A percentile compares a stretch with the other conserved stretches of the same genome.
phyloP scores from a whole-genome alignment of 345 rosid species.

The Microcos paniculata region DNA sequence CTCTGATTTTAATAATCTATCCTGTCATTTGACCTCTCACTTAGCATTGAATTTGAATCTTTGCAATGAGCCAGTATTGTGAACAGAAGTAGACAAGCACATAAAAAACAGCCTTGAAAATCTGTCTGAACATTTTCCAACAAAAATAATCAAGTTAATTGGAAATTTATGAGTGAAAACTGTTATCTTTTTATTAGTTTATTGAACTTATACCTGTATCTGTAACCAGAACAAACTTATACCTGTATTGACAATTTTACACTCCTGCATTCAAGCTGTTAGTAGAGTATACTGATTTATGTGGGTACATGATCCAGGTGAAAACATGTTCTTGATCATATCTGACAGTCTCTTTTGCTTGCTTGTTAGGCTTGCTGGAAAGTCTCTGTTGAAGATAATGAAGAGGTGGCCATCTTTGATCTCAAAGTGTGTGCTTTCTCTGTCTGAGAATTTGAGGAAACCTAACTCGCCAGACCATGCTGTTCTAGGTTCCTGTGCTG shows the following conservation, averaged over 20 bases:
- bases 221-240: too few relatives aligned
- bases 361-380: constrained; percentile 85
- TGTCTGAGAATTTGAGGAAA: constrained; percentile 62
- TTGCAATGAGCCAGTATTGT: not conserved
- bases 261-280: not conserved
- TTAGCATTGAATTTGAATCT: not conserved
- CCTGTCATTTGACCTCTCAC: not conserved
- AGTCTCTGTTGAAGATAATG: constrained; percentile 79
- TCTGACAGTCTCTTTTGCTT: constrained; percentile 28
- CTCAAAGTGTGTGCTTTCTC: constrained; percentile 79
- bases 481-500: constrained; percentile 90
- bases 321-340: not conserved
- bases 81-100: not conserved
- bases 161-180: not conserved
- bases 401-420: constrained; percentile 96
- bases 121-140: not conserved
- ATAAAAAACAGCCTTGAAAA: not conserved
- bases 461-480: constrained; percentile 66
- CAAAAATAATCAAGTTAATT: not conserved
- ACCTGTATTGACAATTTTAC: not conserved
- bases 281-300: not conserved
- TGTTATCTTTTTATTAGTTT: not conserved
- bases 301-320: not conserved
- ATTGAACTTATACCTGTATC: not conserved
- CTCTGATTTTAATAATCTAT: constrained; percentile 12